Evolutionary conservation across 1,284 basidiomycete species (phyloP), one percentile per base, ranked within the genome.

Genomic region (Cystobasidium pallidum): DNA sequence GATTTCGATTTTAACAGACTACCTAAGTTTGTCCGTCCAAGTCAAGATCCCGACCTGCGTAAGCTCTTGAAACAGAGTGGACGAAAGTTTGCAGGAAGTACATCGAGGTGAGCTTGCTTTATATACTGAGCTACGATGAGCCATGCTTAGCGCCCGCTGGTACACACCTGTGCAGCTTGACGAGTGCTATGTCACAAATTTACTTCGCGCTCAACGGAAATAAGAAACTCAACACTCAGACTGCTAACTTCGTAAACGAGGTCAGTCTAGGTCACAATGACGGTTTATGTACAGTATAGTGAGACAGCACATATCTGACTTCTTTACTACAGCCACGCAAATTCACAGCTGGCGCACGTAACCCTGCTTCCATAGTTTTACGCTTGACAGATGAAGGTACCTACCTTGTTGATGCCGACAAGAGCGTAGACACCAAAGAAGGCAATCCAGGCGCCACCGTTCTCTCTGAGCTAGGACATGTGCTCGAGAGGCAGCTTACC

Each of bases 401-500:
- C 0, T 95, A 94, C 78, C 85, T 90, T 1, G 86, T 96, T 45
- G 93, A 98, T 78, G 88, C 88, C 1, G 87, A 89, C 78, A 86
- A 86, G 77, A 75, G 78, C 0, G 77, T 83, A 82, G 66, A 84
- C 78, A 17, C 83, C 8, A 76, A 84, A 45, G 78, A 83, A 0
- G 86, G 88, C 21, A 86, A 85, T 75, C 92, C 92, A 77, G 84
- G 32, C 19, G 24, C 11, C 74, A 79, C 11, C 41, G 32, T 66
- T 6, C 32, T 32, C 10, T 76, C 74, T 45, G 49, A 76, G 7
- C 78, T 94, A 88, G 94, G 94, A 2, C 90, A 89, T 3, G 85
- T 95, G 73, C 83, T 97, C 47, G 95, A 99, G 80, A 95, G 92
- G 79, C 89, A 91, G 80, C 80, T 99, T 59, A 97, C 94, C 0